phyloP scores from a whole-genome alignment of 805 yeast species.

The Starmerella davenportii region DNA sequence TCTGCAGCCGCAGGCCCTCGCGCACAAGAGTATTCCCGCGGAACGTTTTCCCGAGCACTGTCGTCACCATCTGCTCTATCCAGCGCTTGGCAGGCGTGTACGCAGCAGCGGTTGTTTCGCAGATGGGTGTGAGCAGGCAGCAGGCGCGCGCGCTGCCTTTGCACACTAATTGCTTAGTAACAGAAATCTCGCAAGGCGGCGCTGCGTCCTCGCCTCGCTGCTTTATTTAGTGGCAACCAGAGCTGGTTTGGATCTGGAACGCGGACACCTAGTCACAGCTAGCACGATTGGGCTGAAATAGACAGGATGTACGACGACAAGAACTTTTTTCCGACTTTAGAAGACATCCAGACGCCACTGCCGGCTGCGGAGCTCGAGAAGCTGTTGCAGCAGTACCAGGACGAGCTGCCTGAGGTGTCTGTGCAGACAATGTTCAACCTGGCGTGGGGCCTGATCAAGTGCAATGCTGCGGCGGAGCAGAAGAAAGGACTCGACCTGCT shows the following conservation, averaged over 20 bases:
- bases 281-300: too few relatives aligned
- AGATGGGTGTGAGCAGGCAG: too few relatives aligned
- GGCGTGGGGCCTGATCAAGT: slow-evolving; percentile 89
- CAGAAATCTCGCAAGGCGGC: too few relatives aligned
- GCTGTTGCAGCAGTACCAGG: slow-evolving; percentile 54
- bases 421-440: slow-evolving; percentile 80
- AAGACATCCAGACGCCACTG: slow-evolving; percentile 29
- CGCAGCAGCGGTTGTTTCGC: too few relatives aligned
- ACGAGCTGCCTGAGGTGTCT: slow-evolving; percentile 64
- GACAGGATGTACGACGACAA: slow-evolving; percentile 1
- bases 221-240: too few relatives aligned
- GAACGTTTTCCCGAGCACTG: slow-evolving; percentile 24
- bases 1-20: slow-evolving; percentile 56
- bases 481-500: slow-evolving; percentile 63
- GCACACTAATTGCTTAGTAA: too few relatives aligned
- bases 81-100: too few relatives aligned
- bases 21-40: slow-evolving; percentile 22
- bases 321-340: slow-evolving; percentile 14
- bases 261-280: too few relatives aligned
- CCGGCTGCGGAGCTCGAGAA: slow-evolving; percentile 59
- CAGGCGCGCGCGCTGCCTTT: too few relatives aligned
- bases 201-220: too few relatives aligned
- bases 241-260: too few relatives aligned
- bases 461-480: slow-evolving; percentile 43
- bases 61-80: slow-evolving; percentile 21